Evolutionary conservation across 1,139 yeast species (phyloP), one percentile per base, ranked within the genome.

Genomic region (Groenewaldozyma auringiensis): DNA sequence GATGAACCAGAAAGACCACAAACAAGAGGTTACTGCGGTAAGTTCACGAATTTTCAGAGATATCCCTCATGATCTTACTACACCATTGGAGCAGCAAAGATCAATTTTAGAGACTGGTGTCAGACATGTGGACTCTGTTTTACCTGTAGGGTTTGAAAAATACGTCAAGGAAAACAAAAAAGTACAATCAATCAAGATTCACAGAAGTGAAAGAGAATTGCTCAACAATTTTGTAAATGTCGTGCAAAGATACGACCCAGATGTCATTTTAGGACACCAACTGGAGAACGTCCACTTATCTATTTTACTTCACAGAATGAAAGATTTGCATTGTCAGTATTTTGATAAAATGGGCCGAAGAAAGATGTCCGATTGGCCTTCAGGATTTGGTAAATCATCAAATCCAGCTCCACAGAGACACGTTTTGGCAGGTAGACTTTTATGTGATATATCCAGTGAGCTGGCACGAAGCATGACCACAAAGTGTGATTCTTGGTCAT

Each of bases 401-500:
- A 69, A 69, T 65, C 53, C 77, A 74, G 58, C 72, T 72, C 44
- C 57, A 18, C 62, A 64, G 36, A 71, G 86, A 45, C 88, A 85
- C 47, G 74, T 87, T 20, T 76, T 83, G 59, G 79, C 88, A 37
- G 99, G 99, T 32, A 75, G 99, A 55, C 73, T 94, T 49, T 63
- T 89, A 47, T 86, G 96, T 72, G 98, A 94, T 66, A 78, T 94
- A 60, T 88, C 94, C 44, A 92, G 92, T 63, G 96, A 88, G 59
- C 78, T 89, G 79, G 99, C 98, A 43, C 94, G 85, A 61, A 89
- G 96, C 0, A 71, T 92, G 52, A 88, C 96, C 2, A 72, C 81
- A 9, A 87, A 88, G 59, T 94, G 98, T 68, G 94, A 87, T 62
- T 84, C 94, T n/a, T 94, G 96, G 96, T 94, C 87, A 50, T 71